Evolutionary conservation across 2,329 filamentous ascomycete species (phyloP).

Genomic region (Aspergillus neotritici): DNA sequence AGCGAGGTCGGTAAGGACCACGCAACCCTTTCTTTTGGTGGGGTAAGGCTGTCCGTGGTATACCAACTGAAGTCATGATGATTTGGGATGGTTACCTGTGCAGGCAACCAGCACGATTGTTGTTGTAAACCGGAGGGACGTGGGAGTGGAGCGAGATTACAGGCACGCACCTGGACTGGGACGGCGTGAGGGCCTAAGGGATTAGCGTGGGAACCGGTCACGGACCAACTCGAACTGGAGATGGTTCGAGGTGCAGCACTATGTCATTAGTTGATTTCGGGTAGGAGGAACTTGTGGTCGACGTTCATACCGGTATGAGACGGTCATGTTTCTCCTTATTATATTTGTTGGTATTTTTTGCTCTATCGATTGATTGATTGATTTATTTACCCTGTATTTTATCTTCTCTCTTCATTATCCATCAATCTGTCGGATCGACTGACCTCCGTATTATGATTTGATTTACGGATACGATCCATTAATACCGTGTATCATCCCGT

Average conservation of each 20-base stretch:
- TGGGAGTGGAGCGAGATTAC: constrained; percentile 3
- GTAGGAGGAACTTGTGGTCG: too few relatives aligned
- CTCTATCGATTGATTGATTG: too few relatives aligned
- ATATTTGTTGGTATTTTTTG: not conserved
- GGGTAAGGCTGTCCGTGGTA: too few relatives aligned
- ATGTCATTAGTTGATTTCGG: not conserved
- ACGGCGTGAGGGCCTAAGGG: constrained; percentile 8
- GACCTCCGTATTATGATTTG: too few relatives aligned
- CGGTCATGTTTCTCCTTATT: not conserved
- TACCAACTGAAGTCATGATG: not conserved
- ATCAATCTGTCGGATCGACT: too few relatives aligned
- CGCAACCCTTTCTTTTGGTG: too few relatives aligned
- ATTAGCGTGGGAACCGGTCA: constrained; percentile 13
- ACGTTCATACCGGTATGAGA: too few relatives aligned
- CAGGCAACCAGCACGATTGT: constrained; percentile 4
- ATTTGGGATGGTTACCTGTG: constrained; percentile 2
- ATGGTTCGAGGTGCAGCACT: not conserved
- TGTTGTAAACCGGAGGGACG: constrained; percentile 1
- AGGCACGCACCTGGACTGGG: constrained; percentile 13
- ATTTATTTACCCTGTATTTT: too few relatives aligned
- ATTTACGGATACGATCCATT: too few relatives aligned
- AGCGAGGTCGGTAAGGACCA: constrained; percentile 12
- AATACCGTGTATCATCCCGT: too few relatives aligned
- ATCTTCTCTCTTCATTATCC: too few relatives aligned
- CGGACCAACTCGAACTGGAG: constrained; percentile 5